Base-by-base conservation (phyloP, 345 rosid species). In the Dipteronia dyeriana region DNA sequence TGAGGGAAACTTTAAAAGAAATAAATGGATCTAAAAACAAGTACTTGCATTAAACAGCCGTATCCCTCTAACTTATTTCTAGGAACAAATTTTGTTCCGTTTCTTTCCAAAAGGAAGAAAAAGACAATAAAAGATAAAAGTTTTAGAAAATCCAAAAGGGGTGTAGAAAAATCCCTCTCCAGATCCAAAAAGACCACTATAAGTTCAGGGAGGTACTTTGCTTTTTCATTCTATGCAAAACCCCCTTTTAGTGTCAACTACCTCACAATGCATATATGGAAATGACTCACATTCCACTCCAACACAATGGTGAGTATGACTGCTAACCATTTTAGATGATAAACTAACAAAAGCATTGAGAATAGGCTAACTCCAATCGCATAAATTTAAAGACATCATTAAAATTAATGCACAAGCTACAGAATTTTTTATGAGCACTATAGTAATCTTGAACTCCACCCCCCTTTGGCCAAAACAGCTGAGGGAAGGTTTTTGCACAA, bases 41-140 rank as follows among this genome's bases (percentile, higher is more conserved):
- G 29, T 3, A 22, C 53, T 57, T 57, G 56, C 62, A 57, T 19
- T 8, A 39, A n/a, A 39, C 53, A 31, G 38, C 38, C n/a, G 3
- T 3, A 43, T 29, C 51, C 19, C 5, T 20, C 1, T 20, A 6
- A 19, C 5, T 19, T 7, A 8, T 57, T 7, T 57, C 62, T 6
- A n/a, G 22, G n/a, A 57, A 57, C 62, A 57, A 57, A 5, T 57
- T 57, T 57, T 57, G 22, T 16, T 51, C 56, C 16, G 1, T 51
- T 16, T 51, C n/a, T 51, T 51, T 51, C 13, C 8, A 57, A 70
- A 34, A 71, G 49, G 61, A 53, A 70, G 29, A 47, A 56, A 70
- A 49, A 59, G 45, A 51, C 62, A 39, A 22, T 14, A 51, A 29
- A 22, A 53, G 43, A 51, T 17, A 3, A n/a, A 71, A 41, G 19